phyloP scores from a whole-genome alignment of 164 flowering plant species.

The Brasenia schreberi region DNA sequence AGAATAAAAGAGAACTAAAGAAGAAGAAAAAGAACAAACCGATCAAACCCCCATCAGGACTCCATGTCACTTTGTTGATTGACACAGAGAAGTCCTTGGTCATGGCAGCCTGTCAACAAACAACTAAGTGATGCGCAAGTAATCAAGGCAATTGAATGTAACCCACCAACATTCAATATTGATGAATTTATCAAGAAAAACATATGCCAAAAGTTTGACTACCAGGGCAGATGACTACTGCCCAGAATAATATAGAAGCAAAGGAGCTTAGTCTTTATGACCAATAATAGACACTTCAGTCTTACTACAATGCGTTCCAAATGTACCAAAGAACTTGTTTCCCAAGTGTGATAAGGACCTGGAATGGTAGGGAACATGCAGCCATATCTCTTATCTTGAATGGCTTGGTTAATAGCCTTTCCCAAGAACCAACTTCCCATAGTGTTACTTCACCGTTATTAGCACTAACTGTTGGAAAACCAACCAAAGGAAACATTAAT shows the following conservation, averaged over 20 bases:
- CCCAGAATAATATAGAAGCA: too few species aligned
- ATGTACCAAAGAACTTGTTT: not conserved
- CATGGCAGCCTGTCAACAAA: constrained; percentile 36
- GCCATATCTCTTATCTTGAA: constrained; percentile 65
- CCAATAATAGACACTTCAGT: not conserved
- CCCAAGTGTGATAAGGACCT: constrained; percentile 29
- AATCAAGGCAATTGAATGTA: not conserved
- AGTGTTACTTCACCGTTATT: constrained; percentile 56
- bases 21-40: constrained; percentile 27
- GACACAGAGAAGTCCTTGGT: constrained; percentile 51
- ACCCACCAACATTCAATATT: not conserved
- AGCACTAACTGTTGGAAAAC: constrained; percentile 49
- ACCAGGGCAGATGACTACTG: too few species aligned
- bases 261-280: too few species aligned
- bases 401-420: constrained; percentile 53
- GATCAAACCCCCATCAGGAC: constrained; percentile 67
- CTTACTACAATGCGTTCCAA: not conserved
- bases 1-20: constrained; percentile 4
- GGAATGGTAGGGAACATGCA: constrained; percentile 33
- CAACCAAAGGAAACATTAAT: constrained; percentile 4
- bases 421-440: constrained; percentile 62
- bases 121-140: not conserved
- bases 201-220: too few species aligned
- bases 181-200: too few species aligned
- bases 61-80: constrained; percentile 71